These are phyloP conservation scores for Calocybe indica DNA, from an alignment of 768 basidiomycete species.

Conservation along the genomic window DNA sequence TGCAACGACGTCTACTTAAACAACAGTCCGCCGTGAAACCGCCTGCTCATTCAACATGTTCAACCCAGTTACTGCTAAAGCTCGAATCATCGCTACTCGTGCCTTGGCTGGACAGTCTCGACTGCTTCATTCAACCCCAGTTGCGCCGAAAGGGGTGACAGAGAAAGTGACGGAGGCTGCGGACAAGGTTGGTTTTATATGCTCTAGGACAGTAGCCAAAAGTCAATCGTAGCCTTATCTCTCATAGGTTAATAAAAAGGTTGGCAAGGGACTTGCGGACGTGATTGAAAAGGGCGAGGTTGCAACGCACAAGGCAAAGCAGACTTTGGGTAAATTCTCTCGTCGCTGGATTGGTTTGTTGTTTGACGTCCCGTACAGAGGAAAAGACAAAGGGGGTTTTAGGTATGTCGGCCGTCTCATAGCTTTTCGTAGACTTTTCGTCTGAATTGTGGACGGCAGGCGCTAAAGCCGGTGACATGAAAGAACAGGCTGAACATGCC, in stretches of 20 bases:
- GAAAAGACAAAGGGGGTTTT: background rate
- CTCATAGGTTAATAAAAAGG: constrained; percentile 35
- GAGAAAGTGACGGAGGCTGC: constrained; percentile 41
- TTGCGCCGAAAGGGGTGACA: constrained; percentile 30
- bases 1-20: background rate
- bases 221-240: background rate
- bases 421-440: no score
- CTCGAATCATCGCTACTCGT: constrained; percentile 9
- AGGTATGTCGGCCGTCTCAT: no score
- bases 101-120: constrained; percentile 11
- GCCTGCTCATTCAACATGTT: constrained; percentile 6
- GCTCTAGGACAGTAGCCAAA: background rate
- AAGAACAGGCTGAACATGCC: constrained; percentile 30
- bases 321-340: constrained; percentile 28
- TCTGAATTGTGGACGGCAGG: constrained; percentile 16
- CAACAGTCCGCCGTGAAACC: background rate
- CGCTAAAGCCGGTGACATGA: constrained; percentile 22
- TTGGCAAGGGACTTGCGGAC: constrained; percentile 38
- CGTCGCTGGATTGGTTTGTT: no score
- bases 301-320: constrained; percentile 32
- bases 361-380: no score
- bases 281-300: constrained; percentile 43
- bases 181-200: constrained; percentile 25
- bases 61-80: constrained; percentile 3
- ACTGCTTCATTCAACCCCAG: constrained; percentile 28